Percentiles rank a stretch among this genome's conserved stretches.
Conservation (phyloP, 208 protist genomes). For the Wallacemonas rigidus region DNA sequence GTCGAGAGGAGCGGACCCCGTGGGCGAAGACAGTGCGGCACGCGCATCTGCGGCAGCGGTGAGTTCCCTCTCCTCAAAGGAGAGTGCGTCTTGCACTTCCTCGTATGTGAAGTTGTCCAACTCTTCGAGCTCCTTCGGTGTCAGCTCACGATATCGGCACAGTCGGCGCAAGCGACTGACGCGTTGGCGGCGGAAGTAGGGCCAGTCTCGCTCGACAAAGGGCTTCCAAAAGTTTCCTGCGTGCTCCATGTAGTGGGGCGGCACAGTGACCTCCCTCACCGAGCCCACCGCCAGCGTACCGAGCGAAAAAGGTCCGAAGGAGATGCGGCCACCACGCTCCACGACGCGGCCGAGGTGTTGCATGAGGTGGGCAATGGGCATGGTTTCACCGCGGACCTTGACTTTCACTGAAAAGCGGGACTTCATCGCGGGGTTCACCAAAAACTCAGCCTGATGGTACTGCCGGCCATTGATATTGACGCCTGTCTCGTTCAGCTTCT, state of each 20-base stretch:
- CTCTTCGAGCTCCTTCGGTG: conserved; percentile 79
- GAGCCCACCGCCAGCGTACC: conserved; percentile 76
- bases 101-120: conserved; percentile 88
- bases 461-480: conserved; percentile 78
- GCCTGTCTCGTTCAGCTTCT: conserved; percentile 85
- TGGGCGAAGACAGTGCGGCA: conserved; percentile 20
- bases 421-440: conserved; percentile 82
- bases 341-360: conserved; percentile 80
- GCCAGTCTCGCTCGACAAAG: conserved; percentile 91
- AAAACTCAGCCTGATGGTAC: conserved; percentile 66
- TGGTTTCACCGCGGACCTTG: conserved; percentile 72
- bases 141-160: conserved; percentile 73
- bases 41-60: conserved; percentile 41
- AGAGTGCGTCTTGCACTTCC: conserved; percentile 75
- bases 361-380: conserved; percentile 81
- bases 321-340: conserved; percentile 83
- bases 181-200: conserved; percentile 84
- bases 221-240: conserved; percentile 70
- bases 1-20: conserved; percentile 13
- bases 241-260: conserved; percentile 72
- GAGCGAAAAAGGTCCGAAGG: conserved; percentile 84
- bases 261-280: conserved; percentile 85
- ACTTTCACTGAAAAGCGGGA: conserved; percentile 85
- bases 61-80: conserved; percentile 73
- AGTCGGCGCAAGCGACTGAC: conserved; percentile 62